Conservation (phyloP, 768 basidiomycete species). For the Hysterangium stoloniferum region DNA sequence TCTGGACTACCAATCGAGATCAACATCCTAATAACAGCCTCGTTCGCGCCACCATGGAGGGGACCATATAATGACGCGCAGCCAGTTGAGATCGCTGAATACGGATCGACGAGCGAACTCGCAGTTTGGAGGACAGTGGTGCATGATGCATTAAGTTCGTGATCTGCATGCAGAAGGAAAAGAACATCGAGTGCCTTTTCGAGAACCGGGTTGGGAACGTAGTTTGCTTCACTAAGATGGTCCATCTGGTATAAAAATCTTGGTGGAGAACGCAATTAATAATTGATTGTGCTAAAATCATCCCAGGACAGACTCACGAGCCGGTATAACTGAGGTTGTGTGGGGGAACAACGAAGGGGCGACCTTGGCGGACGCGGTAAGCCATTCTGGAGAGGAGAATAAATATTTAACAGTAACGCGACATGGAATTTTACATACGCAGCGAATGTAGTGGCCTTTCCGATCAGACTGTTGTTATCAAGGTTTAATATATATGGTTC, state of each 20-base stretch:
- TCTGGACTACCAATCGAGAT: slow-evolving; percentile 81
- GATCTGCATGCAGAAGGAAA: slow-evolving; percentile 85
- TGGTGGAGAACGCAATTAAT: slow-evolving; percentile 1
- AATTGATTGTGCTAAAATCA: neutral
- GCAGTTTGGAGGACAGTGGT: slow-evolving; percentile 86
- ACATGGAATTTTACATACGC: slow-evolving; percentile 45
- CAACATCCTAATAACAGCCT: slow-evolving; percentile 92
- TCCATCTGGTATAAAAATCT: slow-evolving; percentile 92
- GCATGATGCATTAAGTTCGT: slow-evolving; percentile 81
- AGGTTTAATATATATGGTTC: neutral
- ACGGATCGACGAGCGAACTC: slow-evolving; percentile 86
- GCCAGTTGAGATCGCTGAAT: slow-evolving; percentile 78
- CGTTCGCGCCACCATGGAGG: slow-evolving; percentile 81
- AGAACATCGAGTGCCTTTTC: slow-evolving; percentile 83
- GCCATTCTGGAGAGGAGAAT: slow-evolving; percentile 62
- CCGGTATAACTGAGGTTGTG: slow-evolving; percentile 77
- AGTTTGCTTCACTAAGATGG: slow-evolving; percentile 63
- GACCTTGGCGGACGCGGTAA: slow-evolving; percentile 84
- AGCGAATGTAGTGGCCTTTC: slow-evolving; percentile 83
- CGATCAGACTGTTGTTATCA: slow-evolving; percentile 41
- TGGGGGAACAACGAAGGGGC: slow-evolving; percentile 80
- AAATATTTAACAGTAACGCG: neutral
- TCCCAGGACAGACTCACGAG: slow-evolving; percentile 41
- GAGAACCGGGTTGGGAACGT: slow-evolving; percentile 75
- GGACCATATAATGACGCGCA: slow-evolving; percentile 84